Percentiles rank a stretch among this genome's conserved stretches.
Evolutionary conservation across 495 filamentous ascomycete species (phyloP).

Genomic region (Tuber indicum): DNA sequence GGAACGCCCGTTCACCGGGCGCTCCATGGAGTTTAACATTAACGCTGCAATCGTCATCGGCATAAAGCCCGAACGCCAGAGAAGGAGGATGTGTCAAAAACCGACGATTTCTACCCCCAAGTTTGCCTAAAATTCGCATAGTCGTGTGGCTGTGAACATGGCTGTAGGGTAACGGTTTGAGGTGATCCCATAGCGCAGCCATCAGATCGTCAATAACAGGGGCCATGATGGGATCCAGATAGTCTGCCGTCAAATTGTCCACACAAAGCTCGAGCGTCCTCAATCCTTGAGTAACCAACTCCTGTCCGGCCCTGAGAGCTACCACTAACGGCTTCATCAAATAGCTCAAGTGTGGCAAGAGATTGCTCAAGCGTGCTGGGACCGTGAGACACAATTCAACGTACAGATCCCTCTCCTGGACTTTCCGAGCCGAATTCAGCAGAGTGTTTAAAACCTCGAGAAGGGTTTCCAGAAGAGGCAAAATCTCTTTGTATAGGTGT

Average conservation of each 20-base stretch:
- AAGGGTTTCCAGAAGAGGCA: slow-evolving; percentile 93
- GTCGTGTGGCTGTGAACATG: slow-evolving; percentile 97
- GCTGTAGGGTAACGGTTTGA: slow-evolving; percentile 84
- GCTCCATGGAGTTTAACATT: slow-evolving; percentile 85
- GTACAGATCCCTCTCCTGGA: slow-evolving; percentile 86
- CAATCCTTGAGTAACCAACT: slow-evolving; percentile 88
- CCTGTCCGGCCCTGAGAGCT: slow-evolving; percentile 80
- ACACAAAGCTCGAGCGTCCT: slow-evolving; percentile 94
- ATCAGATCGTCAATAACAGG: slow-evolving; percentile 98
- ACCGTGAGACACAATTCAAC: slow-evolving; percentile 96
- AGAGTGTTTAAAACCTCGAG: slow-evolving; percentile 95
- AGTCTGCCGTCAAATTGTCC: slow-evolving; percentile 95
- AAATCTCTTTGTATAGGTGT: slow-evolving; percentile 93
- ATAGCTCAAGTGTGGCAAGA: slow-evolving; percentile 93
- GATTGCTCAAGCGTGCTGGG: slow-evolving; percentile 86
- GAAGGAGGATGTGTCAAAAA: slow-evolving; percentile 83
- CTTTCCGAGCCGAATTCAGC: slow-evolving; percentile 78
- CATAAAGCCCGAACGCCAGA: slow-evolving; percentile 71
- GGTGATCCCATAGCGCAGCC: slow-evolving; percentile 90
- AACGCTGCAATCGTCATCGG: slow-evolving; percentile 78
- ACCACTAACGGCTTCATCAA: slow-evolving; percentile 96
- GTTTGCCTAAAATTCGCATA: slow-evolving; percentile 95
- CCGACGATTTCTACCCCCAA: slow-evolving; percentile 89
- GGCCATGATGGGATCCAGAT: slow-evolving; percentile 97
- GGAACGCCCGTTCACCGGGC: slow-evolving; percentile 78